These are phyloP conservation scores for Huntiella decipiens DNA, from an alignment of 2,329 filamentous ascomycete genomes.

Conservation along the genomic window DNA sequence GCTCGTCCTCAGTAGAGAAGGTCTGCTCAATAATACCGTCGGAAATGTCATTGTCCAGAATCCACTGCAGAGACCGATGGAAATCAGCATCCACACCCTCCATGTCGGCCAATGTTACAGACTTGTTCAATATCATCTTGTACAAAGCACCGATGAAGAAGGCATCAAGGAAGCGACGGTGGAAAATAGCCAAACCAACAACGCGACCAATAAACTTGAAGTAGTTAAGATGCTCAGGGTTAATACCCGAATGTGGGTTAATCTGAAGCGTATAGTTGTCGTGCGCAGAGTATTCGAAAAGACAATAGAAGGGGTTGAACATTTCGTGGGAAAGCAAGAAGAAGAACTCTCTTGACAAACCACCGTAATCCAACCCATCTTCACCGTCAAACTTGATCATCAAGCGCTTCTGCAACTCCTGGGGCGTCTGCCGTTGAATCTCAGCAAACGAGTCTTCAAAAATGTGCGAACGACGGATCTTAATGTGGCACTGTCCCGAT, in stretches of 20 bases:
- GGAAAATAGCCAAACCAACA: slow-evolving; percentile 93
- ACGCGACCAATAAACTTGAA: slow-evolving; percentile 99
- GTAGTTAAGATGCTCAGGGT: slow-evolving; percentile 97
- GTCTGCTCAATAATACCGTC: slow-evolving; percentile 87
- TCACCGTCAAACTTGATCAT: slow-evolving; percentile 99
- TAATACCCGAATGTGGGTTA: slow-evolving; percentile 97
- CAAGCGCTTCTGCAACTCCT: slow-evolving; percentile 88
- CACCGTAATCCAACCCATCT: slow-evolving; percentile 93
- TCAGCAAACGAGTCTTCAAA: slow-evolving; percentile 98
- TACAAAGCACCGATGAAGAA: slow-evolving; percentile 99
- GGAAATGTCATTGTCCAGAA: slow-evolving; percentile 88
- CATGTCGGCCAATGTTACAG: slow-evolving; percentile 85
- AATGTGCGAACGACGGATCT: slow-evolving; percentile 88
- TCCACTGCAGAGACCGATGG: slow-evolving; percentile 92
- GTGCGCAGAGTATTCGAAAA: slow-evolving; percentile 98
- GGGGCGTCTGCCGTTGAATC: slow-evolving; percentile 89
- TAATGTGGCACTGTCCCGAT: slow-evolving; percentile 93
- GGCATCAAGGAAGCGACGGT: slow-evolving; percentile 87
- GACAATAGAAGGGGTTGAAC: slow-evolving; percentile 99
- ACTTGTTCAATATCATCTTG: slow-evolving; percentile 96
- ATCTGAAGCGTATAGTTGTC: slow-evolving; percentile 99
- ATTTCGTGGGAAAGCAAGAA: slow-evolving; percentile 98
- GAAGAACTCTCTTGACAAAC: slow-evolving; percentile 96
- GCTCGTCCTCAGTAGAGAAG: slow-evolving; percentile 92
- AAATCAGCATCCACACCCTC: slow-evolving; percentile 97